Percentiles rank a stretch among this genome's conserved stretches.
phyloP scores from a whole-genome alignment of 768 basidiomycete species.

The Xerocomellus intermedius region DNA sequence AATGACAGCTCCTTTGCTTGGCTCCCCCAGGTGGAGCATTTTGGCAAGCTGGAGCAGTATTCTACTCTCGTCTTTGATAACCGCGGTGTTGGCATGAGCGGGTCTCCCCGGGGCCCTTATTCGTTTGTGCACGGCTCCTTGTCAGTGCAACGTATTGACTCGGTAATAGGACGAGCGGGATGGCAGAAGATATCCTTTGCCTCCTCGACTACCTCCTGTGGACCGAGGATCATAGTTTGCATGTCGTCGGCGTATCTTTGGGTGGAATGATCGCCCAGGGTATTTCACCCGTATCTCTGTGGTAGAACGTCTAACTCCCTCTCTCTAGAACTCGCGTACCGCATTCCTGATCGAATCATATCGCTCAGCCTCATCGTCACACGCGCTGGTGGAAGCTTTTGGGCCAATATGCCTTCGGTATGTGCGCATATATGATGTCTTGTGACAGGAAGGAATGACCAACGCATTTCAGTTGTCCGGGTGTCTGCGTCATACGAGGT shows the following conservation, averaged over 20 bases:
- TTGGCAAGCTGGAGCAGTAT: slow-evolving; percentile 52
- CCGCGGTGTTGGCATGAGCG: slow-evolving; percentile 77
- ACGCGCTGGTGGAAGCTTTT: slow-evolving; percentile 57
- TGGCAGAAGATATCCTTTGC: slow-evolving; percentile 73
- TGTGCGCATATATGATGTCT: slow-evolving; percentile 16
- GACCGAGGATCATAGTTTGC: slow-evolving; percentile 58
- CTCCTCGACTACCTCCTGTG: slow-evolving; percentile 72
- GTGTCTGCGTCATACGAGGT: slow-evolving; percentile 37
- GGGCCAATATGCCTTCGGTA: slow-evolving; percentile 66
- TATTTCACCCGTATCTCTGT: slow-evolving; percentile 21
- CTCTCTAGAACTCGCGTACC: slow-evolving; percentile 58
- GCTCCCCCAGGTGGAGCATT: slow-evolving; percentile 63
- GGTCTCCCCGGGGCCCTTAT: slow-evolving; percentile 71
- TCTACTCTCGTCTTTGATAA: slow-evolving; percentile 79
- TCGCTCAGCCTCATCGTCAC: slow-evolving; percentile 71
- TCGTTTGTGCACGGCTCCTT: slow-evolving; percentile 44
- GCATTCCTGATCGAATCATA: slow-evolving; percentile 62
- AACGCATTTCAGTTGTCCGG: slow-evolving; percentile 39
- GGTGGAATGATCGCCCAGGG: slow-evolving; percentile 88
- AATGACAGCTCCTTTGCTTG: slow-evolving; percentile 65
- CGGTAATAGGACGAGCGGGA: slow-evolving; percentile 56
- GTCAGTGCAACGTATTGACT: not conserved
- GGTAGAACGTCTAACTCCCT: not conserved
- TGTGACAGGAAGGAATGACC: not conserved
- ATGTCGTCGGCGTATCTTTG: slow-evolving; percentile 72